These are phyloP conservation scores for Rhodotorula kratochvilovae DNA, from an alignment of 768 basidiomycete genomes.

Conservation along the genomic window DNA sequence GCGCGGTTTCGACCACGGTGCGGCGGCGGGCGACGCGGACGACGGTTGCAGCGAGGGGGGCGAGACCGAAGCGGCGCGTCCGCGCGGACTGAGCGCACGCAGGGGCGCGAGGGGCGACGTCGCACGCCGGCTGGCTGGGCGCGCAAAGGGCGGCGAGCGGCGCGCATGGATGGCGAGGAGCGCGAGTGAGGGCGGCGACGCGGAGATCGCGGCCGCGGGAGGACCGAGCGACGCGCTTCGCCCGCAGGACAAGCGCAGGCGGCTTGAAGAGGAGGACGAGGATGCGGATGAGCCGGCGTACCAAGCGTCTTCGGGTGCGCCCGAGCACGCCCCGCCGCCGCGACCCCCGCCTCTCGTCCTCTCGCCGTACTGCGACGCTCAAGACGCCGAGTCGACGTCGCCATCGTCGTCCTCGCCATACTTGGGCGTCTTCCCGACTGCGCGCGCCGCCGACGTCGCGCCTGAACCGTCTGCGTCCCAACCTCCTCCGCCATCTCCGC, in stretches of 20 bases:
- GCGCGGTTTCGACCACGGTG: not conserved
- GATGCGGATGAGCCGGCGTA: not conserved
- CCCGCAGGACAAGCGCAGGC: not conserved
- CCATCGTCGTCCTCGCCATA: not conserved
- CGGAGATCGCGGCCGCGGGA: not conserved
- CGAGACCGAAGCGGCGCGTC: not conserved
- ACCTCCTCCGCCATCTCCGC: not conserved
- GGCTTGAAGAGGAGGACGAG: not conserved
- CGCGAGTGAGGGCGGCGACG: not conserved
- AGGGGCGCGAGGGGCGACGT: not conserved
- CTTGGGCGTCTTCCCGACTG: not conserved
- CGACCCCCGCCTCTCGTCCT: not conserved
- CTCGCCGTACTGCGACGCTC: not conserved
- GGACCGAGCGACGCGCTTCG: not conserved
- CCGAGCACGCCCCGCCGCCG: not conserved
- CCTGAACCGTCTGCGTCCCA: too few relatives aligned
- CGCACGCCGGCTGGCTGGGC: not conserved
- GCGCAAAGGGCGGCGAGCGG: not conserved
- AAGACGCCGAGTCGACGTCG: not conserved
- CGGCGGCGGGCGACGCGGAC: too few relatives aligned
- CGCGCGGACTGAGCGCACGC: not conserved
- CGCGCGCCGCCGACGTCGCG: not conserved
- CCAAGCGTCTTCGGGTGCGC: too few relatives aligned
- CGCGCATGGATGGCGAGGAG: not conserved
- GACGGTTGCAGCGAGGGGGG: not conserved